Conservation (phyloP, 768 basidiomycete genomes). For the Phaffia tasmanica region DNA sequence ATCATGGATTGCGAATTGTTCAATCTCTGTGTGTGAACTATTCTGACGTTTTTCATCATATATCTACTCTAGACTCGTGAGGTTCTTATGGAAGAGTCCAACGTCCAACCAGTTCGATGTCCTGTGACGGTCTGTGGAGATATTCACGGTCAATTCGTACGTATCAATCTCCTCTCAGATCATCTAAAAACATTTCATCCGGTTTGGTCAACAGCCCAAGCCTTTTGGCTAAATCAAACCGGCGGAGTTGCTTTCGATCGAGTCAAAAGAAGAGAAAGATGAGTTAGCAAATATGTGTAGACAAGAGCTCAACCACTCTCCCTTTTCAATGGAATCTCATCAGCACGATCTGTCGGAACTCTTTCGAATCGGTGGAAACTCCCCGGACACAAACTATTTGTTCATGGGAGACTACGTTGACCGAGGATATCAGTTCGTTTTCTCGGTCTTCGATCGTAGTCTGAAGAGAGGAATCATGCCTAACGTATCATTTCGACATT, state of each 20-base stretch:
- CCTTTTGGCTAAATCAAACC: neutral
- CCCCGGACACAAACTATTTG: slow-evolving; percentile 97
- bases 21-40: neutral
- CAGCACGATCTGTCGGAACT: slow-evolving; percentile 99
- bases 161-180: slow-evolving; percentile 37
- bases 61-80: slow-evolving; percentile 64
- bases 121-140: slow-evolving; percentile 99
- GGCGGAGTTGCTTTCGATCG: neutral
- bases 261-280: neutral
- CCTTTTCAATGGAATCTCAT: no score
- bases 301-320: no score
- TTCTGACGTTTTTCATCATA: neutral
- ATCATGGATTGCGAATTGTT: neutral
- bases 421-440: slow-evolving; percentile 29
- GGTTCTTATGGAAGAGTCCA: slow-evolving; percentile 97
- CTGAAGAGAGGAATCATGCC: neutral
- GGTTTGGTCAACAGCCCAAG: no score
- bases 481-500: neutral
- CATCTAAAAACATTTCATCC: neutral
- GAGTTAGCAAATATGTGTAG: no score
- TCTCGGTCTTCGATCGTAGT: neutral
- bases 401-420: slow-evolving; percentile 99
- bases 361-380: slow-evolving; percentile 96
- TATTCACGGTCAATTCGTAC: slow-evolving; percentile 98
- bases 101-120: slow-evolving; percentile 95